Evolutionary conservation across 106 monocot genomes (phyloP).

Genomic region (Chionographis japonica): DNA sequence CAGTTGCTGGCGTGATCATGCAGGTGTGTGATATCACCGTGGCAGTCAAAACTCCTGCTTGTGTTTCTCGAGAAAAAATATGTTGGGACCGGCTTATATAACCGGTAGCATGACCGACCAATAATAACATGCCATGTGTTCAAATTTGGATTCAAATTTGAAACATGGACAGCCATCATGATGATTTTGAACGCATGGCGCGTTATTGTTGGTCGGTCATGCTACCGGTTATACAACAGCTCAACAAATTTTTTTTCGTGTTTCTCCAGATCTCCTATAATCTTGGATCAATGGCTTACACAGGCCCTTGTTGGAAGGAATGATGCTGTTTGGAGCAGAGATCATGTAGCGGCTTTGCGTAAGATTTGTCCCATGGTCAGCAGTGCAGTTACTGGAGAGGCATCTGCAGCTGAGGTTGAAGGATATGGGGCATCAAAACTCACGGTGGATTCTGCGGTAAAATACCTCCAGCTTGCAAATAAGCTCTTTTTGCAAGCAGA

Average conservation of each 20-base stretch:
- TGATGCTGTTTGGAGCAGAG: constrained; percentile 92
- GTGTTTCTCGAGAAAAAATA: neutral
- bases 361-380: constrained; percentile 95
- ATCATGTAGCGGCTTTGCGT: constrained; percentile 70
- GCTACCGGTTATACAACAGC: too few species aligned
- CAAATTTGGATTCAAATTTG: too few species aligned
- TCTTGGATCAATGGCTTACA: neutral
- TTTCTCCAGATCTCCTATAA: neutral
- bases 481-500: constrained; percentile 95
- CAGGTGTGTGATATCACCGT: constrained; percentile 41
- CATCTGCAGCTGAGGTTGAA: constrained; percentile 97
- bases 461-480: constrained; percentile 94
- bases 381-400: constrained; percentile 61
- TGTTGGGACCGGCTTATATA: too few species aligned
- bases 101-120: too few species aligned
- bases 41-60: too few species aligned
- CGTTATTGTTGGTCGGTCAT: too few species aligned
- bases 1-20: constrained; percentile 99
- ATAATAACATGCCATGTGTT: too few species aligned
- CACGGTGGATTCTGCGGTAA: constrained; percentile 94
- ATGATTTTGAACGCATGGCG: too few species aligned
- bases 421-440: constrained; percentile 99
- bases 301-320: constrained; percentile 97
- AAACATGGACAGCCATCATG: too few species aligned
- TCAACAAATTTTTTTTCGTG: too few species aligned